These are phyloP conservation scores for Alternaria sp. DNA, from an alignment of 2,329 filamentous ascomycete genomes.

Conservation along the genomic window DNA sequence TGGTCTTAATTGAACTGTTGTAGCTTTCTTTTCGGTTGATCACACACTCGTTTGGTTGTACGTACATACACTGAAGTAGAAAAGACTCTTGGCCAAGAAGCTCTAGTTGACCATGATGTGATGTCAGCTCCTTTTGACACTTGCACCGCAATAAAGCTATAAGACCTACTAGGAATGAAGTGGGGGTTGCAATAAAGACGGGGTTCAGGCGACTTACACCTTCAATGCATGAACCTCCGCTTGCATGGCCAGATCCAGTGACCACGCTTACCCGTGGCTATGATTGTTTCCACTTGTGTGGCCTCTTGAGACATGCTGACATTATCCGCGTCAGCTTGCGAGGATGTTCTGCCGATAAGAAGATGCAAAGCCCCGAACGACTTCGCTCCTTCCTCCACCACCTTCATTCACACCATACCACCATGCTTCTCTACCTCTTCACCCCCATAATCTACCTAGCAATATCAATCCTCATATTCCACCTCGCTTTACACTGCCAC, in stretches of 20 bases:
- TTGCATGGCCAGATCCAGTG: too few species aligned
- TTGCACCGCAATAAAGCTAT: too few species aligned
- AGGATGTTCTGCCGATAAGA: background rate
- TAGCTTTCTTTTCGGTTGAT: background rate
- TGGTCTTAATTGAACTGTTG: background rate
- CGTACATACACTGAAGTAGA: background rate
- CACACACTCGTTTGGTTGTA: background rate
- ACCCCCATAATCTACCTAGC: background rate
- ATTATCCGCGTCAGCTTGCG: background rate
- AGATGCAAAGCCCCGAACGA: background rate
- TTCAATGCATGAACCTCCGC: too few species aligned
- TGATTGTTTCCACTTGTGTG: too few species aligned
- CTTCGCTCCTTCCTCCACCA: background rate
- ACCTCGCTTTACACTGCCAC: background rate
- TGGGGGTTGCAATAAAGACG: too few species aligned
- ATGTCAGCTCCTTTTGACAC: too few species aligned
- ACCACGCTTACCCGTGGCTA: too few species aligned
- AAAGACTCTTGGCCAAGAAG: background rate
- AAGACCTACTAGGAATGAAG: too few species aligned
- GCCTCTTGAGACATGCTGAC: background rate
- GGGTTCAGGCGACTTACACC: too few species aligned
- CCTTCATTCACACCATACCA: background rate
- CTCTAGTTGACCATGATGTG: background rate
- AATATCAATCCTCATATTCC: background rate
- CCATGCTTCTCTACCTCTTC: background rate